These are phyloP conservation scores for Boletus pseudopeckii DNA, from an alignment of 768 basidiomycete genomes.

Conservation along the genomic window DNA sequence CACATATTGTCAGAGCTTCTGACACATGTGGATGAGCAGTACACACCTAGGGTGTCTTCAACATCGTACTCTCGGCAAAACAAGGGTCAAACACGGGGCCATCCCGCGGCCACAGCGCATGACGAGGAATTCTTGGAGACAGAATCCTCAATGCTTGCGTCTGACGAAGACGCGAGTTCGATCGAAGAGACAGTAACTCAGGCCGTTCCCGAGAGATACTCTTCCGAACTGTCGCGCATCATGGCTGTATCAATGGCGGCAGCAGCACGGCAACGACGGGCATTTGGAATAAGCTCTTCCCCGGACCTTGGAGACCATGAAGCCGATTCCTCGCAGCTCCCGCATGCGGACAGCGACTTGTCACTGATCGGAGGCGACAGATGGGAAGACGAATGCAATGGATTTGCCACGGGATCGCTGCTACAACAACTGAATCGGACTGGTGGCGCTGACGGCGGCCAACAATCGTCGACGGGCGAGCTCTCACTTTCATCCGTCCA, in stretches of 20 bases:
- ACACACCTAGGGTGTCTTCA: slow-evolving; percentile 17
- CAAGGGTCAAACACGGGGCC: neutral
- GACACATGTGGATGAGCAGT: slow-evolving; percentile 14
- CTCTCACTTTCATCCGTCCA: slow-evolving; percentile 11
- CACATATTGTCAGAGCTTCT: slow-evolving; percentile 8
- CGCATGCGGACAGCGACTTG: slow-evolving; percentile 46
- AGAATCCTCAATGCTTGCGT: slow-evolving; percentile 14
- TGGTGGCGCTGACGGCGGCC: neutral
- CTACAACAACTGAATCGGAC: slow-evolving; percentile 17
- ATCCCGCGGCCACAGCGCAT: neutral
- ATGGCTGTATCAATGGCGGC: slow-evolving; percentile 31
- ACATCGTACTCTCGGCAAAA: slow-evolving; percentile 4
- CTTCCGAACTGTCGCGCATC: slow-evolving; percentile 28
- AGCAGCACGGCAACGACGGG: slow-evolving; percentile 45
- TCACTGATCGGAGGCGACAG: slow-evolving; percentile 41
- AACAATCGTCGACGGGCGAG: slow-evolving; percentile 5
- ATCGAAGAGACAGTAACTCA: neutral
- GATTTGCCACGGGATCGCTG: slow-evolving; percentile 30
- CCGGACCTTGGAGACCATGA: slow-evolving; percentile 13
- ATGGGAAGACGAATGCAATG: slow-evolving; percentile 38
- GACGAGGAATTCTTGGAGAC: slow-evolving; percentile 3
- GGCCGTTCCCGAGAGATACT: slow-evolving; percentile 12
- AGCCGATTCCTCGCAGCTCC: slow-evolving; percentile 7
- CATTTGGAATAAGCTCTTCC: slow-evolving; percentile 51
- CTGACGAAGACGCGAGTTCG: slow-evolving; percentile 16